Conservation (phyloP, 495 filamentous ascomycete species). For the Penicillium coprophilum region DNA sequence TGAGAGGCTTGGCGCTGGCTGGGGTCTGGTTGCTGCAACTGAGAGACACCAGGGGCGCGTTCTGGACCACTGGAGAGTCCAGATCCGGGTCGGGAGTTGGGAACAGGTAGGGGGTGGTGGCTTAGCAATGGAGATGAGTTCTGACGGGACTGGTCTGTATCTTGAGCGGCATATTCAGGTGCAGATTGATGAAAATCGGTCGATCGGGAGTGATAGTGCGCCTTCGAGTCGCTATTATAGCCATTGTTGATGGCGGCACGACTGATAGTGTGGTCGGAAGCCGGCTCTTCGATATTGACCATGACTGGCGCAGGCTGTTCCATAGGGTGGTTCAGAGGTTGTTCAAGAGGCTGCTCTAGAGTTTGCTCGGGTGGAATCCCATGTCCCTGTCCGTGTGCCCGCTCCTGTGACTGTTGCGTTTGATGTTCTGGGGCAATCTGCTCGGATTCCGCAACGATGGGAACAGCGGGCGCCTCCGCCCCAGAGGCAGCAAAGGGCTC, state of each 20-base stretch:
- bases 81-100: slow-evolving; percentile 51
- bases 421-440: slow-evolving; percentile 27
- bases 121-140: slow-evolving; percentile 38
- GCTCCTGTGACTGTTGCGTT: slow-evolving; percentile 19
- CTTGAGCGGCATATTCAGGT: slow-evolving; percentile 42
- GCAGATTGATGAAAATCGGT: slow-evolving; percentile 45
- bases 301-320: slow-evolving; percentile 24
- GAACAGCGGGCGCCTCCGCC: slow-evolving; percentile 19
- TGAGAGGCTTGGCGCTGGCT: slow-evolving; percentile 44
- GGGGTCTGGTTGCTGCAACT: slow-evolving; percentile 43
- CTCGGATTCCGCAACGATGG: slow-evolving; percentile 32
- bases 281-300: slow-evolving; percentile 34
- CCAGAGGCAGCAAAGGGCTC: slow-evolving; percentile 27
- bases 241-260: slow-evolving; percentile 34
- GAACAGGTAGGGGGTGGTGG: slow-evolving; percentile 44
- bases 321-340: slow-evolving; percentile 1
- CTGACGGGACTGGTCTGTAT: slow-evolving; percentile 44
- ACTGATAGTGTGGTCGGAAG: slow-evolving; percentile 35
- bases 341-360: slow-evolving; percentile 16
- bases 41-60: slow-evolving; percentile 36
- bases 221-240: slow-evolving; percentile 47
- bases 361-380: slow-evolving; percentile 21
- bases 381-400: slow-evolving; percentile 4
- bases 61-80: slow-evolving; percentile 50
- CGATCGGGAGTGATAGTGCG: slow-evolving; percentile 46